Conservation (phyloP, 306 rosid genomes). For the Casuarina glauca region DNA sequence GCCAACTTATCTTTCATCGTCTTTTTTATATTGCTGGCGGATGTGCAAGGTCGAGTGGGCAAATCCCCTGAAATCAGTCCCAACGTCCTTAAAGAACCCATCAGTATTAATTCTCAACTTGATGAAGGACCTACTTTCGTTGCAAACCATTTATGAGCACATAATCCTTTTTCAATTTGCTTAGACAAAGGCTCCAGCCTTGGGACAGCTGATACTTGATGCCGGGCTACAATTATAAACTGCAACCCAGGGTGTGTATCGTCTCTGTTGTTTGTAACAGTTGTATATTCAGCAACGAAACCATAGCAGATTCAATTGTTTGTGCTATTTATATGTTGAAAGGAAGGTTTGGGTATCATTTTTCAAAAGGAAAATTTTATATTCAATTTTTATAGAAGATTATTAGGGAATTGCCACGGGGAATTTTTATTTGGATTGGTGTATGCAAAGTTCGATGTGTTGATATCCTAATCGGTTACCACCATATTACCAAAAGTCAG, state of each 20-base stretch:
- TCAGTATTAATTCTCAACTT: constrained; percentile 17
- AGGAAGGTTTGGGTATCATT: too few relatives aligned
- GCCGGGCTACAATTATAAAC: constrained; percentile 25
- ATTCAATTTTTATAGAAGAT: too few relatives aligned
- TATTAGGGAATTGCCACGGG: too few relatives aligned
- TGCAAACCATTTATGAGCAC: constrained; percentile 55
- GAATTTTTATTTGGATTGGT: too few relatives aligned
- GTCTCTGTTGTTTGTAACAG: too few relatives aligned
- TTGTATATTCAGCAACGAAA: too few relatives aligned
- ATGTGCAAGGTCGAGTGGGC: constrained; percentile 71
- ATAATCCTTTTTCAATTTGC: constrained; percentile 53
- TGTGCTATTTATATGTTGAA: too few relatives aligned
- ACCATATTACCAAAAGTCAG: not conserved
- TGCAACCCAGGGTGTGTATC: constrained; percentile 9
- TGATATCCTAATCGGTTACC: not conserved
- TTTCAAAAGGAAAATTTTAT: too few relatives aligned
- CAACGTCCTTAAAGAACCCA: constrained; percentile 40
- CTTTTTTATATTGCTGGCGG: constrained; percentile 43
- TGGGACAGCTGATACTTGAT: constrained; percentile 13
- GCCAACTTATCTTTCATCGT: not conserved
- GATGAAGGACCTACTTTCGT: constrained; percentile 33
- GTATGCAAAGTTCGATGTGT: too few relatives aligned
- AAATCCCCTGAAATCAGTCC: constrained; percentile 37
- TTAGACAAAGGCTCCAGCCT: constrained; percentile 24
- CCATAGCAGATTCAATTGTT: too few relatives aligned